Evolutionary conservation across 305 asterid genomes (phyloP).

Genomic region (Fraxinus dipetala): DNA sequence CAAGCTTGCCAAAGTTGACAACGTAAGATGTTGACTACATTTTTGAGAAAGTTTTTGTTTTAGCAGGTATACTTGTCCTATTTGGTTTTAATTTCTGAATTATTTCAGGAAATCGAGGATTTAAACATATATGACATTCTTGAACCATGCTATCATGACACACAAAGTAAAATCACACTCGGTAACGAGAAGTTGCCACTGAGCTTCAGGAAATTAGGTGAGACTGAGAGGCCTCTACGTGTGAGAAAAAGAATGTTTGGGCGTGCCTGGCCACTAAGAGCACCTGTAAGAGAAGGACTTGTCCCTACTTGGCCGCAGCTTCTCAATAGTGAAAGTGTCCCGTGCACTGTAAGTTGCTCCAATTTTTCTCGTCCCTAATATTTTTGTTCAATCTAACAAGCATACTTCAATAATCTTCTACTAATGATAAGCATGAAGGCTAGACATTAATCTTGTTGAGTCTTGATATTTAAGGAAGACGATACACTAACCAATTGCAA

Average conservation of each 20-base stretch:
- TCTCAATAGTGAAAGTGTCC: constrained; percentile 42
- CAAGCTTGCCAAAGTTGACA: constrained; percentile 49
- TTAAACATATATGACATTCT: constrained; percentile 77
- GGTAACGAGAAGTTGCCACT: constrained; percentile 46
- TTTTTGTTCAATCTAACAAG: not conserved
- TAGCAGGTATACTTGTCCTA: not conserved
- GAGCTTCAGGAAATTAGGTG: constrained; percentile 88
- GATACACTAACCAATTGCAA: not conserved
- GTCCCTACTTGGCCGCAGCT: constrained; percentile 87
- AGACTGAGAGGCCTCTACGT: constrained; percentile 76
- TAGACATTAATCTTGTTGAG: not conserved
- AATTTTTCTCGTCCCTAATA: not conserved
- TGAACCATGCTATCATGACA: constrained; percentile 79
- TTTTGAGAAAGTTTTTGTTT: not conserved
- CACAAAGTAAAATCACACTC: constrained; percentile 31
- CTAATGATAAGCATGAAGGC: not conserved
- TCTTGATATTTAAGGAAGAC: not conserved
- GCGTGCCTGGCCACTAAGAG: constrained; percentile 96
- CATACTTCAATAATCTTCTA: not conserved
- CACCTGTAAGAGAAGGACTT: constrained; percentile 75
- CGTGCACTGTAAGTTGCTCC: constrained; percentile 68
- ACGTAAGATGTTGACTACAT: constrained; percentile 35
- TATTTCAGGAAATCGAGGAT: constrained; percentile 49
- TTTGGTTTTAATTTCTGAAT: constrained; percentile 12
- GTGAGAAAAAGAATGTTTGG: constrained; percentile 89